Evolutionary conservation across 208 protist species (phyloP), one percentile per base, ranked within the genome.

Genomic region (Balamuthia mandrillaris): DNA sequence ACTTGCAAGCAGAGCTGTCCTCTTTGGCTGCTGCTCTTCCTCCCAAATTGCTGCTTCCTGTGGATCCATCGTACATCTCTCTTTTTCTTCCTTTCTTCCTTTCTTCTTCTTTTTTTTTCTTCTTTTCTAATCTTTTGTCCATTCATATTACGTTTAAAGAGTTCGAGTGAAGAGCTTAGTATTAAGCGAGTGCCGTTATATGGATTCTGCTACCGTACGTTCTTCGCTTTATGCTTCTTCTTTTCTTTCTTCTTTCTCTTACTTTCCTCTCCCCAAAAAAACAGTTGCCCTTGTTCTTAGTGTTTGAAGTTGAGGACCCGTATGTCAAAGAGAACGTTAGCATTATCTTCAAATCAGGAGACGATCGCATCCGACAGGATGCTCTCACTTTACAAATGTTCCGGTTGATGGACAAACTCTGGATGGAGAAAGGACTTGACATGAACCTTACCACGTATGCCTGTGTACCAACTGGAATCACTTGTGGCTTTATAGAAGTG

Each of bases 311-410:
- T 51, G 83, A 33, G 0, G 91, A 94, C 31, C 14, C 21, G n/a
- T 24, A 18, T 12, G 82, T 61, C 5, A 58, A 65, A 42, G 27
- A 33, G 0, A 12, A 70, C 0, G 60, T 90, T 12, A 87, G 89
- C 56, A 82, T 92, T 3, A 88, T 95, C 0, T 94, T 95, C 60
- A 95, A 95, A 60, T 52, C 39, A 24, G 92, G 93, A 21, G 96
- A 98, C 79, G 97, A 98, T 87, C 81, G 47, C 14, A 18, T 98
- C 45, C 88, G 97, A 27, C 96, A 98, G 85, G 96, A 98, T 86
- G 87, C 96, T 66, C 90, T 98, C 9, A 97, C 96, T 3, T 82
- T 97, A 35, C 96, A 98, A 85, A 86, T 98, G 83, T 86, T 98
- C 1, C 79, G 90, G 33, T 81, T 98, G 27, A 98, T 98, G 95